phyloP scores from a whole-genome alignment of 2,329 filamentous ascomycete species.

The Colletotrichum sublineola region DNA sequence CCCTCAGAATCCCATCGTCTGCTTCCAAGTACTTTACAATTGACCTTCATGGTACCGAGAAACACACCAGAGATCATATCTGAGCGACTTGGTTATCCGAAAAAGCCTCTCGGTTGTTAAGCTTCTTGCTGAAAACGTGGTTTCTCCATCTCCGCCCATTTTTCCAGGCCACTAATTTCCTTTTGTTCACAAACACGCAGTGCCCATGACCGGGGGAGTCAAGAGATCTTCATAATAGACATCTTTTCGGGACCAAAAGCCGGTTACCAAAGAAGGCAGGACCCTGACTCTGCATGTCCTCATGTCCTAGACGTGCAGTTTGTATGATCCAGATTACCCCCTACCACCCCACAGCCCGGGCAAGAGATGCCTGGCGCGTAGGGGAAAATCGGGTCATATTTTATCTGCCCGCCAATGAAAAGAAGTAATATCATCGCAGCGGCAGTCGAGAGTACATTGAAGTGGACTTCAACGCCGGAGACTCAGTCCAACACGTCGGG shows the following conservation, averaged over 20 bases:
- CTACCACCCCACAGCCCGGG: constrained; percentile 22
- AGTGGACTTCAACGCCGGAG: not conserved
- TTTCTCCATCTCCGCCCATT: not conserved
- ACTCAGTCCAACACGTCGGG: not conserved
- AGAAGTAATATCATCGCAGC: not conserved
- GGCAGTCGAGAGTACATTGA: not conserved
- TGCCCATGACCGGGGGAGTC: not conserved
- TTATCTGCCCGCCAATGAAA: not conserved
- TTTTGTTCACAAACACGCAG: not conserved
- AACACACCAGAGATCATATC: constrained; percentile 4
- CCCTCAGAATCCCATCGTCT: not conserved
- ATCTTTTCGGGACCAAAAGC: constrained; percentile 7
- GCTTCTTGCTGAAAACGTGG: constrained; percentile 27
- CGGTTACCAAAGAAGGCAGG: constrained; percentile 27
- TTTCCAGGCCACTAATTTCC: not conserved
- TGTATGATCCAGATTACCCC: not conserved
- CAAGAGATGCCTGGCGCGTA: constrained; percentile 31
- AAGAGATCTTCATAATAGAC: constrained; percentile 30
- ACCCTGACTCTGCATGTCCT: constrained; percentile 35
- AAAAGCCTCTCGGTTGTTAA: constrained; percentile 6
- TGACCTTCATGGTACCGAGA: not conserved
- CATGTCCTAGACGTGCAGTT: constrained; percentile 26
- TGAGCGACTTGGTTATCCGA: constrained; percentile 4
- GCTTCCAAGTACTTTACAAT: not conserved
- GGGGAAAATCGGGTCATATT: constrained; percentile 17